A percentile compares a stretch with the other conserved stretches of the same genome.
Conservation (phyloP, 1,284 basidiomycete genomes). For the Caloboletus firmus region DNA sequence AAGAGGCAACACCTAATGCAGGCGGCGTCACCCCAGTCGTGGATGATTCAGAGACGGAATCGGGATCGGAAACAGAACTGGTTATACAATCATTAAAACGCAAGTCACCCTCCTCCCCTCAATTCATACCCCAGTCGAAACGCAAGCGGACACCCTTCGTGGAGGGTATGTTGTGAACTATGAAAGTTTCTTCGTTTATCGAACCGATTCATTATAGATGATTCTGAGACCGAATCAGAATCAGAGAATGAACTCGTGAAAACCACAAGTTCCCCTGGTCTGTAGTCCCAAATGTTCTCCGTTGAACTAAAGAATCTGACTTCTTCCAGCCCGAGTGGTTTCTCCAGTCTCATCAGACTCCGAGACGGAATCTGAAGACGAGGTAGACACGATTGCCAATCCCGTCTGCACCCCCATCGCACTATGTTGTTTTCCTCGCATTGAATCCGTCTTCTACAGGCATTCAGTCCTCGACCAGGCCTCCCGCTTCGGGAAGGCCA, state of each 20-base stretch:
- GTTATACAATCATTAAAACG: conserved; percentile 20
- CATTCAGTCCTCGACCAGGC: conserved; percentile 48
- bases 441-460: conserved; percentile 29
- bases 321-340: conserved; percentile 1
- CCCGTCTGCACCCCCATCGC: conserved; percentile 15
- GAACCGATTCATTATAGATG: conserved; percentile 17
- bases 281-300: background rate
- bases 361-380: conserved; percentile 47
- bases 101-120: conserved; percentile 22
- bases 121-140: conserved; percentile 15
- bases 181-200: background rate
- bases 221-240: conserved; percentile 46
- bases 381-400: conserved; percentile 36
- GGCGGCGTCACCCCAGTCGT: background rate
- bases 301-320: background rate
- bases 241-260: conserved; percentile 33
- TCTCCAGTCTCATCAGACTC: conserved; percentile 32
- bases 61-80: conserved; percentile 38
- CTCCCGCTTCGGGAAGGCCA: conserved; percentile 52
- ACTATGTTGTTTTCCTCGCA: background rate
- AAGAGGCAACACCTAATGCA: conserved; percentile 3
- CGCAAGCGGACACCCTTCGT: conserved; percentile 11
- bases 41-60: conserved; percentile 45
- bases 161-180: conserved; percentile 18
- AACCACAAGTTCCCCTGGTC: conserved; percentile 10